phyloP scores from a whole-genome alignment of 129 eudicot species.

The Centrapalus pauciflorus region DNA sequence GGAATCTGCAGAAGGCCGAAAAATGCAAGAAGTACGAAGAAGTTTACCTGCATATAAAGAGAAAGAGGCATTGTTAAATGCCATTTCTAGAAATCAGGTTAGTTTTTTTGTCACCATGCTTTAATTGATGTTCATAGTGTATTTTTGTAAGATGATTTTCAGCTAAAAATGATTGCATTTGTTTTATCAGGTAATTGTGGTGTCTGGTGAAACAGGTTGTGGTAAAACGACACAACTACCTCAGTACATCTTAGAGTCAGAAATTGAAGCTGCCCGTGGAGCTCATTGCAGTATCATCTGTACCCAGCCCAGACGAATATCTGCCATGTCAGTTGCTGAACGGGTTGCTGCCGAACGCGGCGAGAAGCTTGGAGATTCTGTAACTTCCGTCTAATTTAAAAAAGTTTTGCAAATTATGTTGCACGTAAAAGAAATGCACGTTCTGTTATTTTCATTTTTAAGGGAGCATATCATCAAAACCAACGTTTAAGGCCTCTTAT shows the following conservation, averaged over 20 bases:
- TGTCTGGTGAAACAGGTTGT: slow-evolving; percentile 91
- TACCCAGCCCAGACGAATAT: slow-evolving; percentile 88
- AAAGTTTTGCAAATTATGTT: too few species aligned
- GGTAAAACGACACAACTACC: slow-evolving; percentile 93
- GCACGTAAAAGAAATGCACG: too few species aligned
- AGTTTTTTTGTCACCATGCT: background rate
- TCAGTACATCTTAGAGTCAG: slow-evolving; percentile 80
- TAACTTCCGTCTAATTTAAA: slow-evolving; percentile 18
- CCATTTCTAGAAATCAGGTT: slow-evolving; percentile 77
- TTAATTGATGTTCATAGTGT: background rate
- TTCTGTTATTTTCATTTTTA: too few species aligned
- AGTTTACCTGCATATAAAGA: slow-evolving; percentile 84
- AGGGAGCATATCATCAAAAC: too few species aligned
- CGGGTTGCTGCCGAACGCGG: slow-evolving; percentile 94
- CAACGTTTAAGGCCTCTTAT: too few species aligned
- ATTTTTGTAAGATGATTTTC: background rate
- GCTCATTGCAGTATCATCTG: slow-evolving; percentile 76
- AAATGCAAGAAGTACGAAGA: slow-evolving; percentile 76
- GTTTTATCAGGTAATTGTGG: slow-evolving; percentile 70
- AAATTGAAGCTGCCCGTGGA: slow-evolving; percentile 72
- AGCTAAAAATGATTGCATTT: background rate
- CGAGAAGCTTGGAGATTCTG: slow-evolving; percentile 81
- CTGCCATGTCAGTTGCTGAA: slow-evolving; percentile 90
- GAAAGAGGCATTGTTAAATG: slow-evolving; percentile 57
- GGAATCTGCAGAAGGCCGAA: slow-evolving; percentile 91